Base-by-base conservation (phyloP, 495 filamentous ascomycete species). In the Penicillium taxi region DNA sequence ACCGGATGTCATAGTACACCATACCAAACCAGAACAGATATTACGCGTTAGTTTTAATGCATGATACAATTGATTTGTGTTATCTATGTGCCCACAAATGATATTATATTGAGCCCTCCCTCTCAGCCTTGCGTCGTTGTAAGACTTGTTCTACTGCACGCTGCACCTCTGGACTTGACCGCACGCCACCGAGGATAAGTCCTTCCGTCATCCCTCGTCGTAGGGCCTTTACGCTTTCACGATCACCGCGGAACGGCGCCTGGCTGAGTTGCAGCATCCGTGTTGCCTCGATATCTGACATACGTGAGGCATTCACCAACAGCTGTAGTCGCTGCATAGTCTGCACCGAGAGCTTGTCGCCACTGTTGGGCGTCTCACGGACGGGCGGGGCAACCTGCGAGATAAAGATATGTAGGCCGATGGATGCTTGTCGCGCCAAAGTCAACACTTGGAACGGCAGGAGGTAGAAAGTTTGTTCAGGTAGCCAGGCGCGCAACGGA, bases 351-450 rank as follows among this genome's bases (percentile, higher is more conserved):
- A 59, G 41, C 19, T 32, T 53, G 24, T 53, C 58, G 23, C 45
- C 46, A 3, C 23, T 27, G n/a, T 9, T 20, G 24, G 25, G 6
- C 0, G 23, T 19, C 21, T 22, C 39, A 15, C 30, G 17, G 2
- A 8, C 16, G 2, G 58, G 48, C 7, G 67, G 67, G 1, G 63
- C 54, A 13, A 94, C 73, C 59, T 95, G 86, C n/a, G 79, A 81
- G 39, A 96, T 78, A 43, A 89, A 93, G 31, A 96, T 89, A 58
- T 88, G 89, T 13, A 88, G 49, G n/a, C 83, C 86, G 32, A 96
- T 66, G 6, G 75, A 72, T 12, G 82, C 56, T 56, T 82, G 89
- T 21, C 88, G 76, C 2, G 82, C 78, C n/a, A 98, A 70, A 9
- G 69, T 50, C 21, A 95, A 67, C 45, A 81, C 72, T 60, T 98